phyloP scores from a whole-genome alignment of 2,329 filamentous ascomycete genomes.

The Ceratocystiopsis sp. region DNA sequence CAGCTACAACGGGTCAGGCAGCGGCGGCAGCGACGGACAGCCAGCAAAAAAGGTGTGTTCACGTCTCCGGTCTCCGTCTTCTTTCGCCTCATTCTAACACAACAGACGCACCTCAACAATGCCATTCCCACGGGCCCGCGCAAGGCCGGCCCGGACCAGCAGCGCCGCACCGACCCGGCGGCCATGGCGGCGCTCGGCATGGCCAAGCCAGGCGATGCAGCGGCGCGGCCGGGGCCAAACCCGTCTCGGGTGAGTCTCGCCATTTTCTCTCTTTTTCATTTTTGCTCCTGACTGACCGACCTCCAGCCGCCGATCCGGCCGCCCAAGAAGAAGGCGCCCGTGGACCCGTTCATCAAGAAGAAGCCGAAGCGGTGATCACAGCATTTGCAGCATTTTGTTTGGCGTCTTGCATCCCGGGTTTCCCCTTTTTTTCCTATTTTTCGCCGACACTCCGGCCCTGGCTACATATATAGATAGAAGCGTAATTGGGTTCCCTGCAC shows the following conservation, averaged over 20 bases:
- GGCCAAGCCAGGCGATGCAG: constrained; percentile 12
- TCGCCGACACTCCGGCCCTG: no score
- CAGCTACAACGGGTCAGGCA: constrained; percentile 5
- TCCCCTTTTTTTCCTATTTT: no score
- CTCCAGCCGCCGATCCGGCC: constrained; percentile 8
- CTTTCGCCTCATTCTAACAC: neutral
- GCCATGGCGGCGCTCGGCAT: constrained; percentile 35
- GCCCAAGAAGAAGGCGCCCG: constrained; percentile 22
- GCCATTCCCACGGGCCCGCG: neutral
- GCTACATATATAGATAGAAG: no score
- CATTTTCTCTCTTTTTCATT: neutral
- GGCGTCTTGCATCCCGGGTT: no score
- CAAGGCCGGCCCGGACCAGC: constrained; percentile 8
- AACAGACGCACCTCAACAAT: neutral
- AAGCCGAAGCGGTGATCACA: neutral
- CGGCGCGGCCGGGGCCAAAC: constrained; percentile 2
- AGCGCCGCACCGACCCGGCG: constrained; percentile 26
- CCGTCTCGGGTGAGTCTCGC: neutral
- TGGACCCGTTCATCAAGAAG: constrained; percentile 26
- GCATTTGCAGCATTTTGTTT: no score
- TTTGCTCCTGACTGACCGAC: neutral
- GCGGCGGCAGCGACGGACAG: constrained; percentile 10
- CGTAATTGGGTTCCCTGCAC: no score
- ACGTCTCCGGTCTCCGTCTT: neutral
- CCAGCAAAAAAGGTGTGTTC: constrained; percentile 25